Evolutionary conservation across 2,329 filamentous ascomycete species (phyloP), one percentile per base, ranked within the genome.

Genomic region (Orbilia quercus): DNA sequence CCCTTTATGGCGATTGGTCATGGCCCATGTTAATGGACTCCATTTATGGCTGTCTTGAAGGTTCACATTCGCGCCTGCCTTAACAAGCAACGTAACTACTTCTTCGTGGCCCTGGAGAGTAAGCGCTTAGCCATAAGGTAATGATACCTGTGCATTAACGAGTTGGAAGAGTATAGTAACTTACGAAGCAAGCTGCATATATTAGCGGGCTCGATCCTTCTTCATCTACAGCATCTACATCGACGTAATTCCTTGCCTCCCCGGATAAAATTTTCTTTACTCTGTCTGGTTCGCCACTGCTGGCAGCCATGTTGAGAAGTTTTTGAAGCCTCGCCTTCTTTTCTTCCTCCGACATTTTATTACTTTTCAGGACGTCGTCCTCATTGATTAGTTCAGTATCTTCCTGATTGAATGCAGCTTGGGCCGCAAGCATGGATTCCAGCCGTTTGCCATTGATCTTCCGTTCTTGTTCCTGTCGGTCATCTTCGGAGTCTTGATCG

Each of bases 11-110:
- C 93, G 85, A 81, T 99, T 99, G 64, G 95, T 99, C 91, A 98
- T 98, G 54, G 95, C 94, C 95, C 95, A 99, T 93, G 99, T 99
- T 74, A 99, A 84, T 12, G 95, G 91, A 78, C 91, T 98, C 95
- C 95, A 99, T 79, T 96, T 90, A 79, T 98, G 98, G 75, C 90
- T 91, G 80, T 99, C 95, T 81, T 98, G 94, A 78, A 90, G 90
- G 82, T 99, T 92, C 58, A 98, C 92, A 78, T 92, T 87, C 40
- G 90, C 94, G 22, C 94, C 93, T 7, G 92, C 91, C 70, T 92
- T 87, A 58, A 99, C 87, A 57, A 99, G 85, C 38, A 90, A 88
- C 70, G 90, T 86, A 22, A 98, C 95, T 2, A 96, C 93, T 50
- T 89, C 86, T 81, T 96, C 91, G 80, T 99, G 95, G 40, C 95